These are phyloP conservation scores for Ramaria sp. DNA, from an alignment of 768 basidiomycete genomes.

Conservation along the genomic window DNA sequence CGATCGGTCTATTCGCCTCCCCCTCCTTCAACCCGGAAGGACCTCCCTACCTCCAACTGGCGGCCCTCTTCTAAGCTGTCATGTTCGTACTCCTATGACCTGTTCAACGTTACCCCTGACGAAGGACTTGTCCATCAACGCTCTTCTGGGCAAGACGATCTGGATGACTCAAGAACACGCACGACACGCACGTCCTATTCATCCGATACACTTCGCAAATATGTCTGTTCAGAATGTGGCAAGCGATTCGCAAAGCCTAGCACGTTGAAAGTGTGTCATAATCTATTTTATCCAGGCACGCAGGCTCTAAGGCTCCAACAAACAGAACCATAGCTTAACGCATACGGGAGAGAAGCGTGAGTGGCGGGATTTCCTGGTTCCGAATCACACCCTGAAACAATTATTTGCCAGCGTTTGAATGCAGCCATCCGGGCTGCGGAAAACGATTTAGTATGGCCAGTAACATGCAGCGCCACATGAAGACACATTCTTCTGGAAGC, in stretches of 20 bases:
- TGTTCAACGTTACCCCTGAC: not conserved
- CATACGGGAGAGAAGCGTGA: slow-evolving; percentile 1
- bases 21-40: not conserved
- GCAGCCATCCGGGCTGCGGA: not conserved
- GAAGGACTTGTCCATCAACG: slow-evolving; percentile 1
- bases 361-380: not conserved
- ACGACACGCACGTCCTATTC: not conserved
- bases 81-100: not conserved
- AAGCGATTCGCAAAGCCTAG: slow-evolving; percentile 1
- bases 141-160: not conserved
- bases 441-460: slow-evolving; percentile 5
- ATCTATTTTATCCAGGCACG: not conserved
- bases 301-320: not conserved
- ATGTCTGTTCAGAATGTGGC: slow-evolving; percentile 1
- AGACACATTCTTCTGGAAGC: not conserved
- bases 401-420: not conserved
- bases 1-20: not conserved
- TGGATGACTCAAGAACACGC: not conserved
- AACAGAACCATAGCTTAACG: not conserved
- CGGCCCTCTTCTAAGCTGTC: not conserved
- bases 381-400: not conserved
- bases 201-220: not conserved
- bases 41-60: not conserved
- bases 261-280: not conserved
- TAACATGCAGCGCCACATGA: slow-evolving; percentile 4